Evolutionary conservation across 2,329 filamentous ascomycete species (phyloP), one percentile per base, ranked within the genome.

Genomic region (Helicocarpus griseus): DNA sequence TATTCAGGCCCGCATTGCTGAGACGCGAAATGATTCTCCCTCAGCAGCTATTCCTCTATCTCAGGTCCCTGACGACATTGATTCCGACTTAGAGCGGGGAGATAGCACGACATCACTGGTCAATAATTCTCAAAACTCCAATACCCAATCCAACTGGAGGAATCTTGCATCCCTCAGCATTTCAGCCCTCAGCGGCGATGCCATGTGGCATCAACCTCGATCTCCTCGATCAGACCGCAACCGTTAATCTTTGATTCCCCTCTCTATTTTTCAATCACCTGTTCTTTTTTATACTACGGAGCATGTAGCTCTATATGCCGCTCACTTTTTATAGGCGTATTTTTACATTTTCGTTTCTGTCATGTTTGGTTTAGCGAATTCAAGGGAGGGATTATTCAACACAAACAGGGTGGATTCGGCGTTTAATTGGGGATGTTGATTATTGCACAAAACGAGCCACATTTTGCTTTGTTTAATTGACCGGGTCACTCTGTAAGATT

Each of bases 11-110:
- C 68, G 72, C 58, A 73, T 71, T 31, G 68, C 68, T 1, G 69
- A 73, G 51, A 70, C 68, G 2, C 65, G 67, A 26, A 74, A 75
- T 49, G 71, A 73, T 24, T 72, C 75, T 5, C 72, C 75, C 3
- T 76, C 76, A 24, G 72, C 77, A 4, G 75, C 75, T 24, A 68
- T 73, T 29, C 74, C 74, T 7, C 71, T 79, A 14, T 65, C 69
- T 2, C 57, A 60, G 49, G 52, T 60, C 24, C 58, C 59, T 24
- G 65, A 66, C 28, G 64, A 69, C 39, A 63, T 63, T n/a, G 61
- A 65, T 29, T 65, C 65, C 3, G 74, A 77, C 52, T 57, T 72
- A 9, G 73, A 76, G 52, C 66, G 68, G 26, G 72, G 65, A 29
- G 64, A 65, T 11, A 63, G 59, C 8, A 63, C 65, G 24, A 59